Percentiles rank a stretch among this genome's conserved stretches.
Evolutionary conservation across 2,329 filamentous ascomycete genomes (phyloP).

Genomic region (Colletotrichum destructivum): DNA sequence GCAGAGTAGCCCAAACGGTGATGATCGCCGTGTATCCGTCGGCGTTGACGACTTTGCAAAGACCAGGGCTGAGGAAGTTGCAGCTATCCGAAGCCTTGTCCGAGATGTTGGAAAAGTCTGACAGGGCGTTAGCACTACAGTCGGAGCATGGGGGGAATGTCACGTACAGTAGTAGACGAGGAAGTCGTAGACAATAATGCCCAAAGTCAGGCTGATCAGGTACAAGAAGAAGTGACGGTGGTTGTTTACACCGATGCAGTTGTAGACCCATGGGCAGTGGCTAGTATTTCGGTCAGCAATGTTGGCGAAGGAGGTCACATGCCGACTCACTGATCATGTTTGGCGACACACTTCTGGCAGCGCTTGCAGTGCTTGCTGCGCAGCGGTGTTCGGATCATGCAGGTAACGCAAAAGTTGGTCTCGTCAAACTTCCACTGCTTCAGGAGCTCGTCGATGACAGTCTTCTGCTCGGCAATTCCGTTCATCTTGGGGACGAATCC

Average conservation of each 20-base stretch:
- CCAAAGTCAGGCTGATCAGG: constrained; percentile 81
- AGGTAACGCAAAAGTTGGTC: constrained; percentile 91
- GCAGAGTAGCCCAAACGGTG: constrained; percentile 83
- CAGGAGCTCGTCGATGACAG: constrained; percentile 89
- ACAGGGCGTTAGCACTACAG: constrained; percentile 47
- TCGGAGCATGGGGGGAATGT: background rate
- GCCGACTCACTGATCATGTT: constrained; percentile 89
- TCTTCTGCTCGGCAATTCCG: constrained; percentile 90
- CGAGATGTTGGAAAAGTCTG: constrained; percentile 76
- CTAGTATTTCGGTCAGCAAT: constrained; percentile 58
- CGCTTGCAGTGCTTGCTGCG: constrained; percentile 96
- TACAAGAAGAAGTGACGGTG: constrained; percentile 97
- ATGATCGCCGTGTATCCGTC: constrained; percentile 89
- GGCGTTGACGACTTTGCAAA: constrained; percentile 84
- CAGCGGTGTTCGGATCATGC: constrained; percentile 93
- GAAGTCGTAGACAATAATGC: constrained; percentile 80
- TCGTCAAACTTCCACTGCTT: constrained; percentile 92
- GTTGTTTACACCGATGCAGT: constrained; percentile 96
- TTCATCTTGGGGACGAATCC: constrained; percentile 93
- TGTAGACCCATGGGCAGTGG: constrained; percentile 98
- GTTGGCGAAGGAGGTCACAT: background rate
- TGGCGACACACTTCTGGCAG: constrained; percentile 93
- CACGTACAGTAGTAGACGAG: constrained; percentile 80
- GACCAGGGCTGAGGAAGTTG: constrained; percentile 79
- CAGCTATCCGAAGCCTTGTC: constrained; percentile 71